Evolutionary conservation across 345 rosid species (phyloP), one percentile per base, ranked within the genome.

Genomic region (Hibiscus mutabilis): DNA sequence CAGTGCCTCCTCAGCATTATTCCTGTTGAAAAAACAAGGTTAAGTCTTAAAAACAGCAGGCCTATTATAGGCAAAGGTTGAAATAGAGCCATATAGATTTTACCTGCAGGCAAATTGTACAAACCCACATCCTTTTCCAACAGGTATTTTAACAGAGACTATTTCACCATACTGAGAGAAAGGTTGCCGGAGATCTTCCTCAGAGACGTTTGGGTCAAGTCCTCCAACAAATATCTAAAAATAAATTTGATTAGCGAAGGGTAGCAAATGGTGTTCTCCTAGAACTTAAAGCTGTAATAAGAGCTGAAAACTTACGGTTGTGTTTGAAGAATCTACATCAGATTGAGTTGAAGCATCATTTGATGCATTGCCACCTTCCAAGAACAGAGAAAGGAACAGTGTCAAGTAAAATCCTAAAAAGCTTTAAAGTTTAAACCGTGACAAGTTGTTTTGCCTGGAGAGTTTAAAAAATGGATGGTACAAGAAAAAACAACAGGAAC

Each of bases 221-320:
- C 97, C 94, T 72, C 98, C 99, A 73, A 95, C 97, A 84, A 95
- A 95, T 80, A 95, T 92, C 99, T 95, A 84, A 66, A 37, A 78
- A 70, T 29, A 66, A 59, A 76, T 79, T 35, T 42, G 68, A 74
- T 82, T 35, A 78, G 74, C 58, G 19, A 77, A 75, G 22, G 33
- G 29, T 29, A n/a, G 60, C 63, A 46, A 42, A 57, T 40, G 29
- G 33, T 56, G 55, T 66, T 37, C 44, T 57, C 77, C 72, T 52
- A 65, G 49, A 46, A 74, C 63, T 24, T 24, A 24, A 24, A 24
- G 16, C n/a, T 13, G 3, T 11, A 58, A 24, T 11, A 58, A 60
- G 16, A 70, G 24, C 24, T 63, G 72, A 51, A 75, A 74, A 80
- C 84, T 85, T 88, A 95, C 97, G 60, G 93, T 95, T 75, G 97